These are phyloP conservation scores for Tuber aestivum DNA, from an alignment of 495 filamentous ascomycete genomes.

Conservation along the genomic window DNA sequence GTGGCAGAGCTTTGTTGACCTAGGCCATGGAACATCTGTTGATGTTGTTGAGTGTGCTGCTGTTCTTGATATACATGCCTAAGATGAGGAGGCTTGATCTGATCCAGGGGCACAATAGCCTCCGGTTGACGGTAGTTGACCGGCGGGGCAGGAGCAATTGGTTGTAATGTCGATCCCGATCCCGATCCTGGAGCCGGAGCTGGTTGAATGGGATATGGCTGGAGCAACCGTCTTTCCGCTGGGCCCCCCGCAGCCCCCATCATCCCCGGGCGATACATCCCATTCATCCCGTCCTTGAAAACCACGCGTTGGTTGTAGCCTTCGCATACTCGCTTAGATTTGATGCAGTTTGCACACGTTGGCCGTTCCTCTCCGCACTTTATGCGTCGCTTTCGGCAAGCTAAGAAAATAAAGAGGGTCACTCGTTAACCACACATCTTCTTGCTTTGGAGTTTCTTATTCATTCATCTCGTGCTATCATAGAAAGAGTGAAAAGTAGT, in stretches of 20 bases:
- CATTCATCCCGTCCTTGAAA: slow-evolving; percentile 74
- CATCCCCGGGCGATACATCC: slow-evolving; percentile 36
- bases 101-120: slow-evolving; percentile 40
- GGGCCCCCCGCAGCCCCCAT: slow-evolving; percentile 50
- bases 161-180: slow-evolving; percentile 37
- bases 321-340: slow-evolving; percentile 88
- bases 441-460: background rate
- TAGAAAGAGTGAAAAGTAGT: slow-evolving; percentile 11
- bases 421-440: slow-evolving; percentile 24
- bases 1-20: slow-evolving; percentile 19
- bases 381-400: slow-evolving; percentile 89
- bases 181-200: slow-evolving; percentile 36
- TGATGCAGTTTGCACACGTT: slow-evolving; percentile 85
- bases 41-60: slow-evolving; percentile 12
- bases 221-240: slow-evolving; percentile 42
- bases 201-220: slow-evolving; percentile 43
- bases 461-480: slow-evolving; percentile 5
- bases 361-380: slow-evolving; percentile 96
- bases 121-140: slow-evolving; percentile 38
- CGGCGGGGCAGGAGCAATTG: slow-evolving; percentile 48
- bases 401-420: slow-evolving; percentile 44
- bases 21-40: slow-evolving; percentile 16
- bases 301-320: slow-evolving; percentile 89
- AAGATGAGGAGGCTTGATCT: slow-evolving; percentile 33
- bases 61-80: slow-evolving; percentile 33